Conservation (phyloP, 768 basidiomycete genomes). For the Calocybe gangraenosa region DNA sequence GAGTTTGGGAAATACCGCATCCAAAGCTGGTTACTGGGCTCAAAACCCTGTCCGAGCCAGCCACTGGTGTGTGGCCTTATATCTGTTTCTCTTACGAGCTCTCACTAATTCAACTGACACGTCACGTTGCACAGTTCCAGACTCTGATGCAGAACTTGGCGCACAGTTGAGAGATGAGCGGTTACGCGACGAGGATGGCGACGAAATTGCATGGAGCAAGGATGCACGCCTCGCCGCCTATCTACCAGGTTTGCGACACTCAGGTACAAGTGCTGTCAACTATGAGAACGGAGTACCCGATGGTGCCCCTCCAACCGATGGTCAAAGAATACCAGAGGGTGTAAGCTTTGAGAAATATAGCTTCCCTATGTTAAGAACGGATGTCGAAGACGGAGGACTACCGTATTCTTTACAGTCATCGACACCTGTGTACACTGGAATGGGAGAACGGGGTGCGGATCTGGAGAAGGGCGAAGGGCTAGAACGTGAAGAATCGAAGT, state of each 20-base stretch:
- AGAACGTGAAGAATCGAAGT: background rate
- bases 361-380: constrained; percentile 8
- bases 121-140: background rate
- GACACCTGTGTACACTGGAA: background rate
- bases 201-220: constrained; percentile 13
- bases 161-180: constrained; percentile 15
- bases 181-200: constrained; percentile 8
- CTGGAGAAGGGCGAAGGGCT: background rate
- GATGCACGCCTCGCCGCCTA: constrained; percentile 12
- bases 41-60: constrained; percentile 7
- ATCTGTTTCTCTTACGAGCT: background rate
- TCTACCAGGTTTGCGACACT: constrained; percentile 11
- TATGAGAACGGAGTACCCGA: background rate
- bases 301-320: background rate
- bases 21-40: constrained; percentile 59
- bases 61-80: background rate
- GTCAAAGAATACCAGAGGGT: background rate
- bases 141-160: constrained; percentile 12
- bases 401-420: constrained; percentile 15
- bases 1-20: constrained; percentile 59
- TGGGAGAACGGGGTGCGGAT: background rate
- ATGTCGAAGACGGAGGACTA: constrained; percentile 1
- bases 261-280: background rate
- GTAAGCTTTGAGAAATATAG: constrained; percentile 12
- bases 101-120: background rate